Evolutionary conservation across 1,284 basidiomycete species (phyloP).

Genomic region (Heterobasidion irregulare): DNA sequence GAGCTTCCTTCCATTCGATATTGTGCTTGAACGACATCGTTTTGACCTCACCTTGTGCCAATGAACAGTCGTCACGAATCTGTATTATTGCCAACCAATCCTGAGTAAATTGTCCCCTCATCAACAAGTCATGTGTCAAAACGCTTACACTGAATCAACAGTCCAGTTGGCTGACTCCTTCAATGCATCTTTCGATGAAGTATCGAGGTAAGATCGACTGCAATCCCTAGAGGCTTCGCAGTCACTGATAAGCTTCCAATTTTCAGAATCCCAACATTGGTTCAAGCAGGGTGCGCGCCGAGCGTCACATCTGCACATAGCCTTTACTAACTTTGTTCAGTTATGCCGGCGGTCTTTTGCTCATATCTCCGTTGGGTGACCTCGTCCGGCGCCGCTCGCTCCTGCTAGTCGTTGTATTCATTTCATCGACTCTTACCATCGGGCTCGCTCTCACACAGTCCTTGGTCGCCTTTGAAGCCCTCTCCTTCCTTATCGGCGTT

Average conservation of each 20-base stretch:
- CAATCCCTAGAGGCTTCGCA: not conserved
- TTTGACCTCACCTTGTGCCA: not conserved
- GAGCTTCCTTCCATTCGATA: slow-evolving; percentile 13
- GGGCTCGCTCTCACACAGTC: slow-evolving; percentile 36
- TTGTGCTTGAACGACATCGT: too few species aligned
- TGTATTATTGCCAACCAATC: slow-evolving; percentile 70
- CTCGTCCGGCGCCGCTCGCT: slow-evolving; percentile 41
- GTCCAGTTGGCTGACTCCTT: slow-evolving; percentile 50
- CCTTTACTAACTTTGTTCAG: slow-evolving; percentile 13
- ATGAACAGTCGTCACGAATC: slow-evolving; percentile 43
- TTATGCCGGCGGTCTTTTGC: slow-evolving; percentile 39
- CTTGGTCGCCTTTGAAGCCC: slow-evolving; percentile 32
- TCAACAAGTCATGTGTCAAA: not conserved
- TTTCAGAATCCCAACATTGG: slow-evolving; percentile 35
- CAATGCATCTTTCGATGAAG: slow-evolving; percentile 43
- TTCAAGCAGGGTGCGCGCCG: slow-evolving; percentile 34
- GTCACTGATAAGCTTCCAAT: not conserved
- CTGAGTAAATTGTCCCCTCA: slow-evolving; percentile 36
- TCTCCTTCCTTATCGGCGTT: slow-evolving; percentile 39
- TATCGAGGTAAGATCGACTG: slow-evolving; percentile 37
- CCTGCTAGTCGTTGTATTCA: slow-evolving; percentile 31
- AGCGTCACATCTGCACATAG: not conserved
- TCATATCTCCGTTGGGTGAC: slow-evolving; percentile 46
- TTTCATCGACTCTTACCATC: slow-evolving; percentile 32
- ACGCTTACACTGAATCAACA: slow-evolving; percentile 16